These are phyloP conservation scores for Retiboletus flavoniger DNA, from an alignment of 1,284 basidiomycete genomes.

Conservation along the genomic window DNA sequence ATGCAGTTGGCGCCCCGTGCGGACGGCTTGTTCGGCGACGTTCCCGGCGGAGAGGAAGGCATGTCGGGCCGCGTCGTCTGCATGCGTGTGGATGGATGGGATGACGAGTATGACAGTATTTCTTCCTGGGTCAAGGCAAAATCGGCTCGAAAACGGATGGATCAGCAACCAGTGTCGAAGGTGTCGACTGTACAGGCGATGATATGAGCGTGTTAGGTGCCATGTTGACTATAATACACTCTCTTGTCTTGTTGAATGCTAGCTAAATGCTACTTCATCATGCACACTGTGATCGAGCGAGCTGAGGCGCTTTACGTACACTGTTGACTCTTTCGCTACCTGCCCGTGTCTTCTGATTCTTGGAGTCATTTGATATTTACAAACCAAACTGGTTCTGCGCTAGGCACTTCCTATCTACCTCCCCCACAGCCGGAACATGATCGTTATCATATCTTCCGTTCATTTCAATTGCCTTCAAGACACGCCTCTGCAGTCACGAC, in stretches of 20 bases:
- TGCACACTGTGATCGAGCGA: too few relatives aligned
- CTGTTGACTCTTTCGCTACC: too few relatives aligned
- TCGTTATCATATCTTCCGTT: not conserved
- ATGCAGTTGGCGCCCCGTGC: conserved; percentile 87
- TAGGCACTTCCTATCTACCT: not conserved
- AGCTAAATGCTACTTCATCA: too few relatives aligned
- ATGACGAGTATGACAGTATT: conserved; percentile 76
- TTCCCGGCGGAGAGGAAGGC: conserved; percentile 43
- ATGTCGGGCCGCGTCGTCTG: conserved; percentile 27
- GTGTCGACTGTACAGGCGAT: conserved; percentile 81
- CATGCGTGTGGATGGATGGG: conserved; percentile 39
- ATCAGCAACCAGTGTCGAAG: conserved; percentile 80
- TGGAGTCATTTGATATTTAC: too few relatives aligned
- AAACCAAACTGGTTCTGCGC: not conserved
- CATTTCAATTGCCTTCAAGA: not conserved
- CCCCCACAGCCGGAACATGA: not conserved
- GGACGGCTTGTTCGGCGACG: conserved; percentile 77
- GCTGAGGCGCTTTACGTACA: too few relatives aligned
- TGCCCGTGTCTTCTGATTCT: too few relatives aligned
- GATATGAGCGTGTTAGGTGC: conserved; percentile 53
- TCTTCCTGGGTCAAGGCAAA: conserved; percentile 78
- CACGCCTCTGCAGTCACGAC: not conserved
- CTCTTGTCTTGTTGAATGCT: too few relatives aligned
- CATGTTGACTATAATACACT: too few relatives aligned
- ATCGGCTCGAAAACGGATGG: too few relatives aligned